Base-by-base conservation (phyloP, 2,329 filamentous ascomycete genomes). In the Diplocarpon mali region DNA sequence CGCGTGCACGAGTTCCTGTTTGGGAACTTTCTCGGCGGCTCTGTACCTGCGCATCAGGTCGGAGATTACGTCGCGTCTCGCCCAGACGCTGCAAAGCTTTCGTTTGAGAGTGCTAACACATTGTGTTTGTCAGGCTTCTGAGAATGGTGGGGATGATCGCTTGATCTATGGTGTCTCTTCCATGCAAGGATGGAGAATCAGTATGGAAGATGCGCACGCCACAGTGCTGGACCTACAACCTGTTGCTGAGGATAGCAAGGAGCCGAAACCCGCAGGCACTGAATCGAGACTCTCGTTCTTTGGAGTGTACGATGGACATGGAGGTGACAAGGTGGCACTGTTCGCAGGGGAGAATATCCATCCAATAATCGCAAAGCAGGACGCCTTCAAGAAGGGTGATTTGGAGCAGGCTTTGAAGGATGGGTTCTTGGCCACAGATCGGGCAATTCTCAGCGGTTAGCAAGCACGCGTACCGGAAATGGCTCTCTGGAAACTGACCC, bases 121-220 rank as follows among this genome's bases (percentile, higher is more conserved):
- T 36, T 24, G 38, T 32, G 31, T 32, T 40, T 20, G 16, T 34
- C 29, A 43, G 41, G 74, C 80, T 69, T 98, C 92, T 61, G 81
- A 83, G 65, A 80, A 80, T 64, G 89, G 89, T 68, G 81, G 87
- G 70, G 89, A 96, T 85, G 88, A 94, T 55, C 82, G 86, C 64
- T 80, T 95, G 64, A 69, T 92, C 64, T 98, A 85, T 67, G 92
- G 92, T 63, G 80, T 96, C 55, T 98, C 92, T 55, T 88, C 88
- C 68, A 98, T 98, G 92, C 92, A 98, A 69, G 92, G 92, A 72
- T 98, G 92, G 92, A 85, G 92, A 70, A 96, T 98, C 70, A 95
- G 86, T 72, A 98, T 98, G 92, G 92, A 98, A 67, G 92, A 98
- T 65, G 81, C 92, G 53, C 92, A 98, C 69, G 86, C 85, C 50